Conservation (phyloP, 164 flowering plant species). For the Annona squamosa region DNA sequence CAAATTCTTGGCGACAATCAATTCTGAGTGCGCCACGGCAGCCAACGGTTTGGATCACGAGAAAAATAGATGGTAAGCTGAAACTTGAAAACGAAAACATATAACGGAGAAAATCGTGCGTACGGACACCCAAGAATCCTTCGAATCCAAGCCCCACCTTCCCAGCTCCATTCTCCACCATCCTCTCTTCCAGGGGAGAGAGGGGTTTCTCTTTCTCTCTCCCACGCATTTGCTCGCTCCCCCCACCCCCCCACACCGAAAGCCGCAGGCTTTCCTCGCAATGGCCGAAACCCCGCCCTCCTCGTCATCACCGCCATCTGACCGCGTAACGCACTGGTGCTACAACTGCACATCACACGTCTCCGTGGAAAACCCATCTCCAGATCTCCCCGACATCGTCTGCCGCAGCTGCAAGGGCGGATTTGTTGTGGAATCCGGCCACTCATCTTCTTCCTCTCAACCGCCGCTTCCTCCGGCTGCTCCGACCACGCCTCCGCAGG, state of each 20-base stretch:
- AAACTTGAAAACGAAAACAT: too few species aligned
- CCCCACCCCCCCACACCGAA: background rate
- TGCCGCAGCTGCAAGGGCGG: constrained; percentile 70
- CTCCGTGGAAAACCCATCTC: constrained; percentile 47
- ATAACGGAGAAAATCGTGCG: too few species aligned
- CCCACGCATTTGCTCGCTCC: too few species aligned
- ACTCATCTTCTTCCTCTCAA: constrained; percentile 29
- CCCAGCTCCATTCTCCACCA: too few species aligned
- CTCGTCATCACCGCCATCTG: constrained; percentile 18
- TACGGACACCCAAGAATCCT: too few species aligned
- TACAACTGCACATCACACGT: constrained; percentile 72
- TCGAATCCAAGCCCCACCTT: too few species aligned
- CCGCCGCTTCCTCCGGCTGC: constrained; percentile 4
- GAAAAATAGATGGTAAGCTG: too few species aligned
- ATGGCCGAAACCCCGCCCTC: constrained; percentile 52
- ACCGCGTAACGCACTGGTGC: constrained; percentile 47
- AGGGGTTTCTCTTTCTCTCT: too few species aligned
- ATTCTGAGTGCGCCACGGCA: too few species aligned
- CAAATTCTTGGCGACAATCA: too few species aligned
- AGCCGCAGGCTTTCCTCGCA: background rate
- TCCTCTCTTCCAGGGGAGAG: too few species aligned
- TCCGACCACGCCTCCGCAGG: constrained; percentile 15
- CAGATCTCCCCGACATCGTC: constrained; percentile 40
- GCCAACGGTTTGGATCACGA: too few species aligned
- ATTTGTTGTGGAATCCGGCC: constrained; percentile 25